Evolutionary conservation across 2,329 filamentous ascomycete genomes (phyloP).

Genomic region (Colletotrichum acutatum): DNA sequence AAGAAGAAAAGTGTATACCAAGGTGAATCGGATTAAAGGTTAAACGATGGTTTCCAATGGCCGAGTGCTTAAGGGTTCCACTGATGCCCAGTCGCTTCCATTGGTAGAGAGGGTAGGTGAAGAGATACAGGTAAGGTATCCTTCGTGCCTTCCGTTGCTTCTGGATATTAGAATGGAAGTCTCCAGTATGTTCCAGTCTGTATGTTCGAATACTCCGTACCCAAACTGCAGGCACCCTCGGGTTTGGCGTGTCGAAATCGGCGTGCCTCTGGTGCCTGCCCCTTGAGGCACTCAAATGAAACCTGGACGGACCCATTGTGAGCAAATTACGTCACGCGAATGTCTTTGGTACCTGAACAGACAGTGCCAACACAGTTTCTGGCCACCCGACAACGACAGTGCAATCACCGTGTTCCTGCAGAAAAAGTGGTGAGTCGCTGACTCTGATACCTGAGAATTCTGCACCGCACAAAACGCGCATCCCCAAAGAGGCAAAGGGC

Average conservation of each 20-base stretch:
- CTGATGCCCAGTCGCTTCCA: too few relatives aligned
- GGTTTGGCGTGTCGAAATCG: slow-evolving; percentile 23
- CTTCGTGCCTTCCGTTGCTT: too few relatives aligned
- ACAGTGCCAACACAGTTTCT: not conserved
- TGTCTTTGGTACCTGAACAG: slow-evolving; percentile 9
- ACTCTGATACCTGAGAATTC: slow-evolving; percentile 19
- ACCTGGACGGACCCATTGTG: slow-evolving; percentile 26
- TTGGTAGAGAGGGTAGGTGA: too few relatives aligned
- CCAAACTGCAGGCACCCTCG: slow-evolving; percentile 11
- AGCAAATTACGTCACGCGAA: slow-evolving; percentile 33
- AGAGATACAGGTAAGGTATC: too few relatives aligned
- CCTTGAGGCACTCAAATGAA: slow-evolving; percentile 25
- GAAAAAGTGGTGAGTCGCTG: slow-evolving; percentile 6
- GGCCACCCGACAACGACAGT: rapidly evolving
- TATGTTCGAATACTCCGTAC: not conserved
- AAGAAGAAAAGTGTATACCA: too few relatives aligned
- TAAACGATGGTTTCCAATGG: too few relatives aligned
- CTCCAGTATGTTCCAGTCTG: slow-evolving; percentile 20
- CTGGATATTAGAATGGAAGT: not conserved
- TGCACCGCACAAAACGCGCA: slow-evolving; percentile 35
- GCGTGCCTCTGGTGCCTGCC: not conserved
- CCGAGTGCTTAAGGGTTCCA: too few relatives aligned
- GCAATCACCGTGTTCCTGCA: not conserved
- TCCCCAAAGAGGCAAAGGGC: slow-evolving; percentile 26
- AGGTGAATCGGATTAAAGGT: too few relatives aligned